phyloP scores from a whole-genome alignment of 2,329 filamentous ascomycete species.

The Pseudogymnoascus sp. region DNA sequence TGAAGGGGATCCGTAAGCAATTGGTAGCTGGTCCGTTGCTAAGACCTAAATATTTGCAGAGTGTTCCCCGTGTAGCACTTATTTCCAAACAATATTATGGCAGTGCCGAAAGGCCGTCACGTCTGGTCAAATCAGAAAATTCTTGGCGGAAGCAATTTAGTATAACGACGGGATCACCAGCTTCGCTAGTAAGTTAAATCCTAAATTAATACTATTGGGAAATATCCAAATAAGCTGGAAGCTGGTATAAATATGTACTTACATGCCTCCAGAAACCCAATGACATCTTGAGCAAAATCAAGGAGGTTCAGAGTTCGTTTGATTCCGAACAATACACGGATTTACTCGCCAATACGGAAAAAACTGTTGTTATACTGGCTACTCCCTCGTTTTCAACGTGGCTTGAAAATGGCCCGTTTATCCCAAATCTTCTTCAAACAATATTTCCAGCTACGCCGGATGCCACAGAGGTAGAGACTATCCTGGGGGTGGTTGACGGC shows the following conservation, averaged over 20 bases:
- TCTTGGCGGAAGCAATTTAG: background rate
- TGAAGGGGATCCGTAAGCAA: constrained; percentile 1
- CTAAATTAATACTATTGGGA: background rate
- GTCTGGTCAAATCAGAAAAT: background rate
- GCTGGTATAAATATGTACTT: background rate
- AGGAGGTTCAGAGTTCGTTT: background rate
- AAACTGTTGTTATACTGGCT: constrained; percentile 26
- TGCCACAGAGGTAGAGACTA: constrained; percentile 36
- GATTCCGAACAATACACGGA: background rate
- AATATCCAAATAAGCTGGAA: background rate
- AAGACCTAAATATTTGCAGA: background rate
- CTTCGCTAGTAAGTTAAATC: background rate
- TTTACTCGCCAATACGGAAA: background rate
- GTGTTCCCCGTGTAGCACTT: background rate
- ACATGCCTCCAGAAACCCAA: background rate
- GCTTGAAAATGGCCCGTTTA: constrained; percentile 26
- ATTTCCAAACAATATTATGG: constrained; percentile 7
- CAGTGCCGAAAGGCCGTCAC: background rate
- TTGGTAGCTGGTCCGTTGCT: background rate
- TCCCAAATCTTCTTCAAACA: constrained; percentile 20
- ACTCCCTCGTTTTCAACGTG: constrained; percentile 26
- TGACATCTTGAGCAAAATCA: constrained; percentile 4
- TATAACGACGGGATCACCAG: background rate
- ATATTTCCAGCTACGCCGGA: constrained; percentile 8
- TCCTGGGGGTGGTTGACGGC: constrained; percentile 50